Evolutionary conservation across 106 monocot genomes (phyloP), one percentile per base, ranked within the genome.

Genomic region (Platanthera zijinensis): DNA sequence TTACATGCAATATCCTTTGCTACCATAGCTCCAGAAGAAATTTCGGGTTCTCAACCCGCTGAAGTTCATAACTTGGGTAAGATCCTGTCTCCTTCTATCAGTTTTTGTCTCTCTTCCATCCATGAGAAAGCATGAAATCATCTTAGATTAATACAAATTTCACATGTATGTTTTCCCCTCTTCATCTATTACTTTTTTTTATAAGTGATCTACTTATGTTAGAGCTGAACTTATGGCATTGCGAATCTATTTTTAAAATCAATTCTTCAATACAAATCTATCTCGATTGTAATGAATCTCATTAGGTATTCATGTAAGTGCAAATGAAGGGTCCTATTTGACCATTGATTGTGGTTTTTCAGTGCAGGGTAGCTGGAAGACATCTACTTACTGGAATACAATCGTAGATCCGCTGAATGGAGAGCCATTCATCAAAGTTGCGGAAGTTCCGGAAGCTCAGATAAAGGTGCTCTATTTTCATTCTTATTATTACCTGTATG

Each of bases 331-430:
- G 64, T 13, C 6, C 72, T 51, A 22, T 13, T 52, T 69, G 46
- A 78, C 48, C n/a, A 53, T 59, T 68, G 52, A 51, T 73, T n/a
- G 32, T 73, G 54, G 7, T 89, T 85, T 3, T 74, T 49, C 75
- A 97, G 93, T 97, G 78, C 97, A 97, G 86, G 97, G 97, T 71
- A 77, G 83, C 8, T 97, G 97, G 97, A 91, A 76, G 57, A 15
- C 72, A 67, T 97, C 91, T 78, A 66, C 81, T 79, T 69, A 57
- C 22, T 89, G 91, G 86, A 97, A 79, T 83, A 81, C 76, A 80
- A 72, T 97, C 28, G 74, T 82, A 76, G 94, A 97, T 85, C 93
- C 97, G 1, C 80, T 97, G 64, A 91, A 97, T 85, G 94, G 97
- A 57, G 84, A 90, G 12, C 87, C 80, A 45, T 97, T 97, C 75